Conservation (phyloP, 2,329 filamentous ascomycete species). For the Aspergillus sclerotialis region DNA sequence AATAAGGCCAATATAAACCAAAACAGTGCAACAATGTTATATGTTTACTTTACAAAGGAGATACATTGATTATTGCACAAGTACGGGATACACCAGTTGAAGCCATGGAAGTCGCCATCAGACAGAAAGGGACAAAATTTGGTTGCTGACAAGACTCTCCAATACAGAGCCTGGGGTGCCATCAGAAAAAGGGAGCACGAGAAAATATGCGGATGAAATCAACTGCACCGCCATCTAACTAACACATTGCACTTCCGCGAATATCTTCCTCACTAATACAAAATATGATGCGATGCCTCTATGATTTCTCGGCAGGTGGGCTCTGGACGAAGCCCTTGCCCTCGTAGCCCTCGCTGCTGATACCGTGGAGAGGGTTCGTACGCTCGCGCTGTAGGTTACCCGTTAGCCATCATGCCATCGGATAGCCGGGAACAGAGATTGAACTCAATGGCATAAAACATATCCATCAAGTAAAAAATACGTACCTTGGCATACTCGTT, state of each 20-base stretch:
- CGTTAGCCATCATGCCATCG: slow-evolving; percentile 14
- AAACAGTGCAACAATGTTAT: slow-evolving; percentile 11
- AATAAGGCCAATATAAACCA: no score
- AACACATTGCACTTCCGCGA: slow-evolving; percentile 1
- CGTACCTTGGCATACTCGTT: slow-evolving; percentile 91
- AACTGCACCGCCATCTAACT: slow-evolving; percentile 7
- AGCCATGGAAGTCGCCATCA: slow-evolving; percentile 22
- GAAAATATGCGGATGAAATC: slow-evolving; percentile 1
- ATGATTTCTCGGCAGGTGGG: slow-evolving; percentile 35
- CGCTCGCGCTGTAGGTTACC: slow-evolving; percentile 60
- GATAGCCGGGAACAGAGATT: slow-evolving; percentile 1
- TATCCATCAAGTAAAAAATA: slow-evolving; percentile 9
- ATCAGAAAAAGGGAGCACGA: slow-evolving; percentile 6
- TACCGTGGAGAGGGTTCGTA: slow-evolving; percentile 78
- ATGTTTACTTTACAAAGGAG: slow-evolving; percentile 35
- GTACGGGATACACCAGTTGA: slow-evolving; percentile 37
- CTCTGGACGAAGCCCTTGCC: slow-evolving; percentile 74
- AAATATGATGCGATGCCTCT: slow-evolving; percentile 13
- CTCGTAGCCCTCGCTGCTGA: slow-evolving; percentile 69
- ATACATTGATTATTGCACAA: slow-evolving; percentile 39
- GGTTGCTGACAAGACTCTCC: slow-evolving; percentile 9
- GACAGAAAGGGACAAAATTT: slow-evolving; percentile 17
- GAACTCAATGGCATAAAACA: no score
- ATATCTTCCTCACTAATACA: background rate
- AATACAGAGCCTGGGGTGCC: slow-evolving; percentile 11